Conservation (phyloP, 495 filamentous ascomycete species). For the Neurospora cerealis region DNA sequence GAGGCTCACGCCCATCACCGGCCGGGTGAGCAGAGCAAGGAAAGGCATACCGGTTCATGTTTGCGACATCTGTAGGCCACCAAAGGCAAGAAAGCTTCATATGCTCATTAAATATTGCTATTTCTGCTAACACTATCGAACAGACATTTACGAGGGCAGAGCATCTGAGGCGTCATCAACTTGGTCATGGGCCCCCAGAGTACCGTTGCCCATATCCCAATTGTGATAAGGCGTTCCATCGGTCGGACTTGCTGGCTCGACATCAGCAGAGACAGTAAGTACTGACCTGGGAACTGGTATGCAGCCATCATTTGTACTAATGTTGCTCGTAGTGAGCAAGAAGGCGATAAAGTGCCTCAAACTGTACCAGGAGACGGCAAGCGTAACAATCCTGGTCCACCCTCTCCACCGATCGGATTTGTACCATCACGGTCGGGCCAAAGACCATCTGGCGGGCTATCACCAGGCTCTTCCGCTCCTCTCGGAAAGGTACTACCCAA, state of each 20-base stretch:
- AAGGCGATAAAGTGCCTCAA: constrained; percentile 20
- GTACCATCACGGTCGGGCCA: not conserved
- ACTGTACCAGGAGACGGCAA: not conserved
- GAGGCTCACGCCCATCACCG: constrained; percentile 59
- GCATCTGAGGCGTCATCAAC: constrained; percentile 76
- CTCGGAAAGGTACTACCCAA: not conserved
- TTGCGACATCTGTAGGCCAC: constrained; percentile 53
- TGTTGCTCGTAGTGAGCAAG: constrained; percentile 23
- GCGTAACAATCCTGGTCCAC: not conserved
- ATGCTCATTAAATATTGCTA: constrained; percentile 7
- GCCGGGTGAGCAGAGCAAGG: constrained; percentile 71
- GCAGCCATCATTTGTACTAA: constrained; percentile 1
- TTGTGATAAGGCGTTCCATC: constrained; percentile 57
- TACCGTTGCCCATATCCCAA: constrained; percentile 54
- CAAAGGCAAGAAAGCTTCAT: constrained; percentile 41
- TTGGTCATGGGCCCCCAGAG: constrained; percentile 69
- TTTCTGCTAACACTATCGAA: constrained; percentile 10
- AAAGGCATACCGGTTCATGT: constrained; percentile 73
- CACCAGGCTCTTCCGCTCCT: constrained; percentile 13
- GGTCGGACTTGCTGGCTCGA: constrained; percentile 65
- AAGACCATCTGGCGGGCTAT: constrained; percentile 11
- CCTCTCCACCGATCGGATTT: not conserved
- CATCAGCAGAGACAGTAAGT: constrained; percentile 79
- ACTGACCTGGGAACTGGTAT: too few relatives aligned
- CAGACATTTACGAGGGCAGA: constrained; percentile 80